Conservation (phyloP, 306 rosid genomes). For the Casuarina equisetifolia region DNA sequence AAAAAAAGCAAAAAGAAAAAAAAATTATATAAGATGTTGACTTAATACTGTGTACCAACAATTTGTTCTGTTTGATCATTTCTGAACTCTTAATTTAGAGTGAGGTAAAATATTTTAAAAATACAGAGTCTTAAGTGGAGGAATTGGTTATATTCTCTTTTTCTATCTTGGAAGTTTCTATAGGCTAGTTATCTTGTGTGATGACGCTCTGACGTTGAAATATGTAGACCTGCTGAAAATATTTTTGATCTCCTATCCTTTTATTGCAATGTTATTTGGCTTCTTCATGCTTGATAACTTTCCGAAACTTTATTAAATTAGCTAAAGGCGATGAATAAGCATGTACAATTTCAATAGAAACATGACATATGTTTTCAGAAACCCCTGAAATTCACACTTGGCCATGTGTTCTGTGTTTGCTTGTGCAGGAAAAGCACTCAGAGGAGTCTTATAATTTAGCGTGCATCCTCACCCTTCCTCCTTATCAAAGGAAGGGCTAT, state of each 20-base stretch:
- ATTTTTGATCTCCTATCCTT: neutral
- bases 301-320: neutral
- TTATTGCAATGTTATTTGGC: neutral
- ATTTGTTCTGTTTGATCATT: neutral
- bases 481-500: slow-evolving; percentile 99
- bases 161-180: neutral
- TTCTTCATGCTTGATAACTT: neutral
- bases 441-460: slow-evolving; percentile 99
- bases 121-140: neutral
- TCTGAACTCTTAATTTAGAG: neutral
- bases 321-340: slow-evolving; percentile 10
- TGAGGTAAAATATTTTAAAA: neutral
- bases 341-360: neutral
- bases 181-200: neutral
- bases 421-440: slow-evolving; percentile 91
- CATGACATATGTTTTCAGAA: neutral
- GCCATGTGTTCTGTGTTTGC: slow-evolving; percentile 6
- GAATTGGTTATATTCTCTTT: neutral
- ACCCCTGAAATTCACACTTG: neutral
- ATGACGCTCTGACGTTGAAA: neutral
- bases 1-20: too few relatives aligned
- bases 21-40: too few relatives aligned
- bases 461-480: slow-evolving; percentile 97
- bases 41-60: too few relatives aligned
- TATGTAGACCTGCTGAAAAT: neutral